phyloP scores from a whole-genome alignment of 441 rosid species.

The Corymbia citriodora region DNA sequence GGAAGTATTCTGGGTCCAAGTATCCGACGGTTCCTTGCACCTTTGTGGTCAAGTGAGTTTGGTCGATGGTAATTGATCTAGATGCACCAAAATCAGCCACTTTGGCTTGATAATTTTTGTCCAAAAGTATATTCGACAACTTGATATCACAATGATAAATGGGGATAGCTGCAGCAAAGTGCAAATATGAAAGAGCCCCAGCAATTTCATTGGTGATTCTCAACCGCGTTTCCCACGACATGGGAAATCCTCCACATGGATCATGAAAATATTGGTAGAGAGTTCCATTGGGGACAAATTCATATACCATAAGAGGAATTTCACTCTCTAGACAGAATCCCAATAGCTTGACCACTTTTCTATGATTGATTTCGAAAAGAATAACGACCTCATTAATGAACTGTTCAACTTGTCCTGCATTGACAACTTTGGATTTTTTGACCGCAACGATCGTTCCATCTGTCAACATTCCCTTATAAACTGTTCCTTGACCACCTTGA shows the following conservation, averaged over 20 bases:
- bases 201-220: background rate
- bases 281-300: background rate
- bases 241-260: background rate
- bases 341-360: background rate
- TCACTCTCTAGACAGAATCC: background rate
- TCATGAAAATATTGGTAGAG: background rate
- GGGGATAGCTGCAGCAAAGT: background rate
- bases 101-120: background rate
- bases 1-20: background rate
- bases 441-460: background rate
- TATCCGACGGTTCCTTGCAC: background rate
- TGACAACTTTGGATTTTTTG: background rate
- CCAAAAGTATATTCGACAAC: background rate
- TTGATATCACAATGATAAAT: background rate
- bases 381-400: background rate
- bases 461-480: background rate
- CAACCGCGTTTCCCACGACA: background rate
- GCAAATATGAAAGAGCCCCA: background rate
- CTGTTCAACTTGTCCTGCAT: background rate
- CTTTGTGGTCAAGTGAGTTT: background rate
- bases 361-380: background rate
- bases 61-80: background rate
- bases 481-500: background rate
- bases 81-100: background rate
- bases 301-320: background rate